Evolutionary conservation across 2,329 filamentous ascomycete species (phyloP).

Genomic region (Fusarium anguioides): DNA sequence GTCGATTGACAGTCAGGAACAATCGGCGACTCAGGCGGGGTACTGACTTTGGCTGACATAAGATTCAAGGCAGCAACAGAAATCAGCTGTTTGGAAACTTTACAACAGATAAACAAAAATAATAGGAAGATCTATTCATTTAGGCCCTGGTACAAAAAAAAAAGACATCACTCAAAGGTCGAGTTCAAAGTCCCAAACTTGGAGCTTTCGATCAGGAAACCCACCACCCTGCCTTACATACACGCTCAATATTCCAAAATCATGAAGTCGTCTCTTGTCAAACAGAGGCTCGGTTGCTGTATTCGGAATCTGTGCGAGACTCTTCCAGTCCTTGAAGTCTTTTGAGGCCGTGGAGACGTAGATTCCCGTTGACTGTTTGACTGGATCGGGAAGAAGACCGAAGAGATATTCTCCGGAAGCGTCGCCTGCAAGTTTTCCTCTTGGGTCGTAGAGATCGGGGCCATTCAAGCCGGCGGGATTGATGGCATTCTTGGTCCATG

Average conservation of each 20-base stretch:
- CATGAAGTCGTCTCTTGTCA: constrained; percentile 10
- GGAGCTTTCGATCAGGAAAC: constrained; percentile 21
- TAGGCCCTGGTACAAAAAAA: too few relatives aligned
- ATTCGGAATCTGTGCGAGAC: constrained; percentile 20
- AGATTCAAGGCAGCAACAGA: neutral
- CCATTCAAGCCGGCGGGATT: constrained; percentile 18
- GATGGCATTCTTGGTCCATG: constrained; percentile 32
- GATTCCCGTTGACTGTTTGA: neutral
- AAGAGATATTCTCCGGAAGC: constrained; percentile 20
- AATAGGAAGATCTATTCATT: too few relatives aligned
- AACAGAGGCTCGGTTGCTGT: constrained; percentile 29
- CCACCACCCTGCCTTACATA: constrained; percentile 25
- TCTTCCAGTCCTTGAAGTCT: constrained; percentile 20
- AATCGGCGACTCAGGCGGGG: constrained; percentile 7
- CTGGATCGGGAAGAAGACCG: constrained; percentile 11
- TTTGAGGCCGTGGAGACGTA: constrained; percentile 19
- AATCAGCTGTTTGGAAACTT: neutral
- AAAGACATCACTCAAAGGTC: constrained; percentile 6
- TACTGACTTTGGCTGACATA: constrained; percentile 8
- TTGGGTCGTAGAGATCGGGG: constrained; percentile 26
- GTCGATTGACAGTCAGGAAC: too few relatives aligned
- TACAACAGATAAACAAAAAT: neutral
- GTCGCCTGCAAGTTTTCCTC: constrained; percentile 33
- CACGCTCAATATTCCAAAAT: constrained; percentile 16
- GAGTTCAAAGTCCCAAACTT: constrained; percentile 36